Base-by-base conservation (phyloP, 1,284 basidiomycete species). In the Apiotrichum sp. region DNA sequence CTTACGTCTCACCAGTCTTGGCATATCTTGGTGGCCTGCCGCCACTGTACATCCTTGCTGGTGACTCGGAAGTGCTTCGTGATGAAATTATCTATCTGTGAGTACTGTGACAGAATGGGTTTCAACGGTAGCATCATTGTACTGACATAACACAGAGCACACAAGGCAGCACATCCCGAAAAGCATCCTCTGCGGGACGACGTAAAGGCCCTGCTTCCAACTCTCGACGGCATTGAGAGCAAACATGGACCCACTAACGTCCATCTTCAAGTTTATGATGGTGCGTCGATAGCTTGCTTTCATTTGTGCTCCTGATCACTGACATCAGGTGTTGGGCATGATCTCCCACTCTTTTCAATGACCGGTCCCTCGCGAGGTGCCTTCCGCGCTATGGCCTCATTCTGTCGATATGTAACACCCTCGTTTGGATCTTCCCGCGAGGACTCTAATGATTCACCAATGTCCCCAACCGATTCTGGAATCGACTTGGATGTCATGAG, bases 21-120 rank as follows among this genome's bases (percentile, higher is more conserved):
- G 85, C 87, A 0, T 93, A 93, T 67, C 81, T 98, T 7, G 95
- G 95, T 7, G 93, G 93, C 1, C 76, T 98, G 0, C 91, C 91
- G 1, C 93, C 95, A 3, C 71, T 98, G 49, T 79, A 91, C 49
- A 79, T 98, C 62, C 85, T 95, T 62, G 88, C 84, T 1, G 87
- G 95, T 39, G 88, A 98, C 64, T 86, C 86, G 64, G 95, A 98
- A 75, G 92, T 97, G 0, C 76, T 98, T 43, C 80, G 91, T 48
- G 95, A 98, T 68, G 93, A 98, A 74, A 86, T 92, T 47, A 83
- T 97, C 40, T 98, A 90, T 68, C 77, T 82, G 88, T 91, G 63
- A 67, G 88, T 81, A 22, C 22, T 22, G 22, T 22, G 22, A 22
- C 22, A 22, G 22, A 22, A 22, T 22, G 22, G 22, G 22, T 22